A percentile compares a stretch with the other conserved stretches of the same genome.
These are phyloP conservation scores for Calycina marina DNA, from an alignment of 2,329 filamentous ascomycete species.

Conservation along the genomic window DNA sequence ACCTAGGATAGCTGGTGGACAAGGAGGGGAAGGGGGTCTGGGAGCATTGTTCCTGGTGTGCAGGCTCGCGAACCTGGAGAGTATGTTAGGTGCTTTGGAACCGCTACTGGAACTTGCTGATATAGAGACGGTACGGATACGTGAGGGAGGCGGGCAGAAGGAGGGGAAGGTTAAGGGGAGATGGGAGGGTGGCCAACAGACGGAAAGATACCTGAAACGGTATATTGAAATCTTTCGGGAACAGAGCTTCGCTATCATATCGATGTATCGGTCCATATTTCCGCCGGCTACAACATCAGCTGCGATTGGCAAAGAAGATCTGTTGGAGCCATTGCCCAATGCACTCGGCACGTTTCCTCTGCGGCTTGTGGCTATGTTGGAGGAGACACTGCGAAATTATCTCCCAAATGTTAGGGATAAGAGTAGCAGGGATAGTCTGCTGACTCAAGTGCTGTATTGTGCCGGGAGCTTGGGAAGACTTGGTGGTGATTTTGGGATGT, in stretches of 20 bases:
- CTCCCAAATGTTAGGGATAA: slow-evolving; percentile 71
- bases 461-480: slow-evolving; percentile 80
- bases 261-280: slow-evolving; percentile 86
- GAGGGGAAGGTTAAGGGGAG: slow-evolving; percentile 15
- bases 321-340: slow-evolving; percentile 51
- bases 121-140: slow-evolving; percentile 50
- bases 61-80: slow-evolving; percentile 63
- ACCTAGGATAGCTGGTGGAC: slow-evolving; percentile 5
- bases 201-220: slow-evolving; percentile 82
- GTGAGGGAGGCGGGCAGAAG: slow-evolving; percentile 4
- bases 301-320: slow-evolving; percentile 21
- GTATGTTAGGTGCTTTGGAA: slow-evolving; percentile 68
- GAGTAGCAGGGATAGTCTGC: slow-evolving; percentile 66
- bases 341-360: slow-evolving; percentile 73
- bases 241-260: slow-evolving; percentile 90
- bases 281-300: slow-evolving; percentile 37
- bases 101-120: slow-evolving; percentile 82
- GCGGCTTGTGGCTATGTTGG: slow-evolving; percentile 67
- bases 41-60: slow-evolving; percentile 81
- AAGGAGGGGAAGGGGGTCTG: slow-evolving; percentile 47
- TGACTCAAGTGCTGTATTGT: slow-evolving; percentile 89
- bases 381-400: slow-evolving; percentile 60
- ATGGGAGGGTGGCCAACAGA: slow-evolving; percentile 72
- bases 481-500: slow-evolving; percentile 83
- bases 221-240: slow-evolving; percentile 97